Evolutionary conservation across 2,329 filamentous ascomycete genomes (phyloP).

Genomic region (Fusarium anguioides): DNA sequence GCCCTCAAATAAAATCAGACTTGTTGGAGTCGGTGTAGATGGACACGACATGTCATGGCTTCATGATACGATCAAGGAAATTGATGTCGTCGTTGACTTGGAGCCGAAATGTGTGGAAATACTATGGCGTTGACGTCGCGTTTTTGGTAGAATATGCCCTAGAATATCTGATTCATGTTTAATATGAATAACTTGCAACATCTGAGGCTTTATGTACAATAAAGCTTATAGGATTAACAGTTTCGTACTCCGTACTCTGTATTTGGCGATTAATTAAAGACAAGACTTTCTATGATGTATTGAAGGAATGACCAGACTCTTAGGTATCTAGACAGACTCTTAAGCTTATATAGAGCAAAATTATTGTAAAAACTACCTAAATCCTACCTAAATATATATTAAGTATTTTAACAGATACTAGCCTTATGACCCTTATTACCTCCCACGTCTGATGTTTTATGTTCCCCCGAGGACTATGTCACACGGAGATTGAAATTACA

Average conservation of each 20-base stretch:
- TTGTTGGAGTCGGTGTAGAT: constrained; percentile 44
- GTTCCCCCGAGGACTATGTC: too few relatives aligned
- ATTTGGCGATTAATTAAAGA: background rate
- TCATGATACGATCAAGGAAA: constrained; percentile 43
- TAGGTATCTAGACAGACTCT: too few relatives aligned
- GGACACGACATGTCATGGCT: constrained; percentile 44
- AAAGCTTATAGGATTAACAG: background rate
- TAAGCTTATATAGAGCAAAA: too few relatives aligned
- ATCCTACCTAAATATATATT: too few relatives aligned
- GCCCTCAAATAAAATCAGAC: constrained; percentile 33
- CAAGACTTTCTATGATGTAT: background rate
- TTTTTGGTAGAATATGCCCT: background rate
- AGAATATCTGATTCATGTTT: background rate
- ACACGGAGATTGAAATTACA: background rate
- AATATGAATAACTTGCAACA: background rate
- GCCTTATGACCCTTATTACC: too few relatives aligned
- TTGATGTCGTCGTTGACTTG: constrained; percentile 41
- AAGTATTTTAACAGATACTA: too few relatives aligned
- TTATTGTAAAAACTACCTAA: too few relatives aligned
- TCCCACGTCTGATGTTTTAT: too few relatives aligned
- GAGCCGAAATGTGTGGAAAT: constrained; percentile 20
- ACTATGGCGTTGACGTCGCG: constrained; percentile 12
- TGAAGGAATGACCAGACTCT: background rate
- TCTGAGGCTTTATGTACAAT: background rate
- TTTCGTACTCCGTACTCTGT: too few relatives aligned